phyloP scores from a whole-genome alignment of 768 basidiomycete species.

The Brasilioporus rufonigricans region DNA sequence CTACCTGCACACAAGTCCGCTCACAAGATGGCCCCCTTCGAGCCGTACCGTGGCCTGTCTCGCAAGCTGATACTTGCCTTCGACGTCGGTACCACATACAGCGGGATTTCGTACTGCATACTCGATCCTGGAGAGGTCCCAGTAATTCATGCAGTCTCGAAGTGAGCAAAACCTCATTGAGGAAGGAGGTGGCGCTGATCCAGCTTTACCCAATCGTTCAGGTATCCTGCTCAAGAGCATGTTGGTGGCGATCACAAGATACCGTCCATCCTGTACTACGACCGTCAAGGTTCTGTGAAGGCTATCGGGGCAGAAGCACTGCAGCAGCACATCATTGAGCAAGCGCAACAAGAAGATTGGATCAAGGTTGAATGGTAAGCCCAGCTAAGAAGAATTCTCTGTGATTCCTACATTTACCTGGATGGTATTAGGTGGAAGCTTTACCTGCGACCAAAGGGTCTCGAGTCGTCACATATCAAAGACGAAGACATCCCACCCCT shows the following conservation, averaged over 20 bases:
- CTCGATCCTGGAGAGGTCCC: constrained; percentile 37
- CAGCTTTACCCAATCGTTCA: constrained; percentile 16
- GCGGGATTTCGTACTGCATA: constrained; percentile 38
- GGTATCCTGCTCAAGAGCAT: constrained; percentile 47
- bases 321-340: too few relatives aligned
- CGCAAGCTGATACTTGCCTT: constrained; percentile 46
- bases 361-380: constrained; percentile 3
- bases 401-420: neutral
- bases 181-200: neutral
- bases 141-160: constrained; percentile 23
- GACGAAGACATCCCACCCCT: constrained; percentile 23
- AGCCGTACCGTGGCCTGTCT: constrained; percentile 35
- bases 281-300: constrained; percentile 34
- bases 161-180: too few relatives aligned
- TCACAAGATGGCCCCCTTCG: too few relatives aligned
- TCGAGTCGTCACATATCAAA: constrained; percentile 21
- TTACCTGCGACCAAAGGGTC: constrained; percentile 32
- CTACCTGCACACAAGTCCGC: too few relatives aligned
- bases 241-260: constrained; percentile 46
- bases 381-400: too few relatives aligned
- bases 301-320: constrained; percentile 42
- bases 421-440: constrained; percentile 20
- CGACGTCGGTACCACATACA: constrained; percentile 46
- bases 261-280: too few relatives aligned
- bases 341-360: constrained; percentile 8